Conservation (phyloP, 2,329 filamentous ascomycete species). For the Escovopsis weberi region DNA sequence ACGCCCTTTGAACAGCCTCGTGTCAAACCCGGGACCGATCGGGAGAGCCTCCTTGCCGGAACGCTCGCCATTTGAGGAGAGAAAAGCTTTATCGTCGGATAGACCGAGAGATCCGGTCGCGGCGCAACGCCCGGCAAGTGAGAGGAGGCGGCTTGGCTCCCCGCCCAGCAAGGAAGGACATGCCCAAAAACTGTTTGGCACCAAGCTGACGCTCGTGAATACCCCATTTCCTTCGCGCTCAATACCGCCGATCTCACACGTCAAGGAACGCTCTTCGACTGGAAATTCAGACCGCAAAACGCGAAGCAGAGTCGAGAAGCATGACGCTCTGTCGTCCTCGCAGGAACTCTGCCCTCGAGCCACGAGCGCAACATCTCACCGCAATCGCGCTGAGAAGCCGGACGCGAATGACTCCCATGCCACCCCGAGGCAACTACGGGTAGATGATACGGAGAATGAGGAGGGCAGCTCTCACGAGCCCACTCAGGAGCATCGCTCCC, state of each 20-base stretch:
- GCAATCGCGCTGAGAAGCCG: no score
- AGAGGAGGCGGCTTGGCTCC: constrained; percentile 14
- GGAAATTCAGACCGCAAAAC: not conserved
- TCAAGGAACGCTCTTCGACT: not conserved
- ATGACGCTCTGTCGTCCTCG: no score
- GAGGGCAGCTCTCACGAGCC: no score
- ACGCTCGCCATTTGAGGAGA: constrained; percentile 20
- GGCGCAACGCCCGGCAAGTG: constrained; percentile 10
- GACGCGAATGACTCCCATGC: no score
- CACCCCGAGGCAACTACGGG: no score
- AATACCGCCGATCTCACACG: constrained; percentile 8
- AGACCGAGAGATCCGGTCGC: constrained; percentile 4
- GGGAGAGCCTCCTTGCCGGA: constrained; percentile 19
- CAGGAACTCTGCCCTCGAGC: no score
- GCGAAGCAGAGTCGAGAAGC: not conserved
- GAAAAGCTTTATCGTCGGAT: constrained; percentile 8
- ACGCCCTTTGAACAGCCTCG: constrained; percentile 26
- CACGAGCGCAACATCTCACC: no score
- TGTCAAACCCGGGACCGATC: constrained; percentile 16
- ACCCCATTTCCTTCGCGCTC: not conserved
- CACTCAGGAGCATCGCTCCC: no score
- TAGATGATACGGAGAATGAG: no score
- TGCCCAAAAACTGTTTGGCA: constrained; percentile 22
- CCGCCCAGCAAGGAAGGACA: constrained; percentile 20
- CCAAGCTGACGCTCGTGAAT: constrained; percentile 17